Evolutionary conservation across 2,329 filamentous ascomycete species (phyloP).

Genomic region (Thielaviopsis musarum): DNA sequence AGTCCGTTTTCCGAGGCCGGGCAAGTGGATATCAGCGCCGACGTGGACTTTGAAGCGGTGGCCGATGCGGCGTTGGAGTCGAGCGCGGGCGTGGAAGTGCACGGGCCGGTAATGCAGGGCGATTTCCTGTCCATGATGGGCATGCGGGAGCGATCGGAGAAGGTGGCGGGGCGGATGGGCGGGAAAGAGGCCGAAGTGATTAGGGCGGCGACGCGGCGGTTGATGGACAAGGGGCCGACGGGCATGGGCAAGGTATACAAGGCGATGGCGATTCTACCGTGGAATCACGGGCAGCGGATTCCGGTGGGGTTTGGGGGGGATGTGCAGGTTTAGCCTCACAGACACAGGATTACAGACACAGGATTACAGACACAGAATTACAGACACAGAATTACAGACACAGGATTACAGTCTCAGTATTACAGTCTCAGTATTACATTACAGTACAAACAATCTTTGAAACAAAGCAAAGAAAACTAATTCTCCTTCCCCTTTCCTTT

Average conservation of each 20-base stretch:
- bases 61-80: conserved; percentile 66
- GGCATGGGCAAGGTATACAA: conserved; percentile 97
- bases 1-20: conserved; percentile 69
- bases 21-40: conserved; percentile 72
- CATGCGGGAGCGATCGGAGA: conserved; percentile 58
- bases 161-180: conserved; percentile 36
- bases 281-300: conserved; percentile 53
- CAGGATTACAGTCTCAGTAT: too few relatives aligned
- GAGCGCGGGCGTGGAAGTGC: conserved; percentile 70
- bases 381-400: background rate
- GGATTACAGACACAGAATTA: background rate
- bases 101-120: conserved; percentile 78
- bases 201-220: conserved; percentile 57
- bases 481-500: conserved; percentile 19
- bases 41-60: conserved; percentile 82
- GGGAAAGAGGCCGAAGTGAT: conserved; percentile 33
- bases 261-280: conserved; percentile 75
- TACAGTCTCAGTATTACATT: background rate
- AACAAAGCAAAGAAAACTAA: background rate
- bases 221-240: conserved; percentile 65
- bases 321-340: conserved; percentile 17
- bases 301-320: conserved; percentile 88
- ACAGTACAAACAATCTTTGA: background rate
- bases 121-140: conserved; percentile 68
- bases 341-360: too few relatives aligned